phyloP scores from a whole-genome alignment of 2,329 filamentous ascomycete species.

The Diplodia seriata region DNA sequence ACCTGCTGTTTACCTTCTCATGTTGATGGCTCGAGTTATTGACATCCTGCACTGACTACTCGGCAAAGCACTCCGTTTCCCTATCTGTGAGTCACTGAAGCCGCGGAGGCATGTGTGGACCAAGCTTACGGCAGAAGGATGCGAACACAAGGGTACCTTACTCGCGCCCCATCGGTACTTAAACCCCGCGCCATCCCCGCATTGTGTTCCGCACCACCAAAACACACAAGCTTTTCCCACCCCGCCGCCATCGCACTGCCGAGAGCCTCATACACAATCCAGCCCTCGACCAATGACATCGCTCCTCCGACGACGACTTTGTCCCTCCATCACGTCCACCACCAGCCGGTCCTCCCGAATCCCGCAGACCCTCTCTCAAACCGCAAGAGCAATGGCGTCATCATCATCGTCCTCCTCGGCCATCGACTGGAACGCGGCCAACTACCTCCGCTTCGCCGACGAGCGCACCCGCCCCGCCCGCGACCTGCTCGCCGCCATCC shows the following conservation, averaged over 20 bases:
- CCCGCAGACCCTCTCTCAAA: background rate
- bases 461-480: constrained; percentile 61
- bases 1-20: background rate
- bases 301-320: background rate
- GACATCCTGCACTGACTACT: no score
- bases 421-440: constrained; percentile 62
- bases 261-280: background rate
- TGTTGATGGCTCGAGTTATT: background rate
- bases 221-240: background rate
- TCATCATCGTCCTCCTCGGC: background rate
- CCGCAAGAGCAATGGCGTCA: background rate
- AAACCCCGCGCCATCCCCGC: background rate
- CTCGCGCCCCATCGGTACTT: background rate
- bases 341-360: background rate
- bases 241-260: background rate
- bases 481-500: constrained; percentile 56
- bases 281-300: background rate
- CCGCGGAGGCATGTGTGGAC: background rate
- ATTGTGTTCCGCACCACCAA: background rate
- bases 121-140: background rate
- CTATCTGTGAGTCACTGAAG: no score
- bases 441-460: constrained; percentile 63
- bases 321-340: no score
- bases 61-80: no score
- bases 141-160: background rate